phyloP scores from a whole-genome alignment of 2,329 filamentous ascomycete species.

The Apiospora arundinis region DNA sequence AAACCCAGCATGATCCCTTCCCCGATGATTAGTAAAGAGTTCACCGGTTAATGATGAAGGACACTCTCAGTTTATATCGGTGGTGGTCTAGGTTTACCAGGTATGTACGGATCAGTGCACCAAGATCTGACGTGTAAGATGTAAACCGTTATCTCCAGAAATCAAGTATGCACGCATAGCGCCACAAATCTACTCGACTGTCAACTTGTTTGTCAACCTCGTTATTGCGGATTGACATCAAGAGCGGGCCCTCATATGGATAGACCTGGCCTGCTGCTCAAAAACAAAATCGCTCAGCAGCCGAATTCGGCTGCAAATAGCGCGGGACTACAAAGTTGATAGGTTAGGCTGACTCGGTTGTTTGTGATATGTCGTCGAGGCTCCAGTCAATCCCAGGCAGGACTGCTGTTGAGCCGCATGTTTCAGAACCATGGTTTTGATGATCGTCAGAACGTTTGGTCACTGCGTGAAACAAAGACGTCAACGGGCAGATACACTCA shows the following conservation, averaged over 20 bases:
- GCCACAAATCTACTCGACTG: neutral
- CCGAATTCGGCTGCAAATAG: conserved; percentile 6
- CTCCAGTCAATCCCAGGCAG: neutral
- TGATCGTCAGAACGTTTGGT: conserved; percentile 1
- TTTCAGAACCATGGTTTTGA: conserved; percentile 5
- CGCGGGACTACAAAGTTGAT: neutral
- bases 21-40: neutral
- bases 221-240: neutral
- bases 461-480: conserved; percentile 10
- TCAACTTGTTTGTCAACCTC: neutral
- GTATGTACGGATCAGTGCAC: neutral
- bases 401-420: conserved; percentile 3
- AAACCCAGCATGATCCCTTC: neutral
- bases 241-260: conserved; percentile 9
- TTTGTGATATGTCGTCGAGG: conserved; percentile 11
- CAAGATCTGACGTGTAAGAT: neutral
- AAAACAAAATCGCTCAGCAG: neutral
- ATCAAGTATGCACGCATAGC: neutral
- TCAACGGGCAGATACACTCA: neutral
- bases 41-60: neutral
- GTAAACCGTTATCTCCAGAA: neutral
- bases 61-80: neutral
- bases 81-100: neutral
- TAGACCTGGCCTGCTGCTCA: neutral
- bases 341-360: neutral